Evolutionary conservation across 495 filamentous ascomycete genomes (phyloP).

Genomic region (Penicillium parvum): DNA sequence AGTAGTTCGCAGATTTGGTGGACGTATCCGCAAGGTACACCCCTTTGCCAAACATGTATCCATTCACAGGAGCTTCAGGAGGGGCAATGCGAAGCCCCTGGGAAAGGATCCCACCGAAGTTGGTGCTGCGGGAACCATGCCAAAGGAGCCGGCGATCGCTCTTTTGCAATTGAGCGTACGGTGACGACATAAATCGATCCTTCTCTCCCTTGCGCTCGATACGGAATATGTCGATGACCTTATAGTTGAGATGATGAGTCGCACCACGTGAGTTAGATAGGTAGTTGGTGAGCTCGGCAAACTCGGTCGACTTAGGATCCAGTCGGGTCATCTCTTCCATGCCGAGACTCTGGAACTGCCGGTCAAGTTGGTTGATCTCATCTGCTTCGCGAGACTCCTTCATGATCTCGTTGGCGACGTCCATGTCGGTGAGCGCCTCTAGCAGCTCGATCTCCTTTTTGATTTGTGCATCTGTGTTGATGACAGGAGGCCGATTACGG

Average conservation of each 20-base stretch:
- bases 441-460: constrained; percentile 73
- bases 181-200: constrained; percentile 58
- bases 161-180: constrained; percentile 40
- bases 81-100: constrained; percentile 86
- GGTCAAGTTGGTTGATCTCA: constrained; percentile 61
- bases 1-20: constrained; percentile 76
- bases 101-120: constrained; percentile 77
- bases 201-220: constrained; percentile 72
- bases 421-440: constrained; percentile 76
- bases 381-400: constrained; percentile 51
- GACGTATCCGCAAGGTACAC: constrained; percentile 85
- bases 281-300: constrained; percentile 57
- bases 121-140: constrained; percentile 74
- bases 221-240: constrained; percentile 74
- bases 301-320: constrained; percentile 56
- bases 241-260: constrained; percentile 56
- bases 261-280: constrained; percentile 57
- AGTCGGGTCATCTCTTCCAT: constrained; percentile 73
- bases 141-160: constrained; percentile 70
- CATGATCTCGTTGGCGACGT: constrained; percentile 73
- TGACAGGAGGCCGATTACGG: constrained; percentile 63
- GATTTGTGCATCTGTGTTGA: constrained; percentile 49
- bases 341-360: constrained; percentile 63
- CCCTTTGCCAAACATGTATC: constrained; percentile 86
- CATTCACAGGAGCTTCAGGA: constrained; percentile 71